Base-by-base conservation (phyloP, 805 yeast species). In the Kazachstania martiniae region DNA sequence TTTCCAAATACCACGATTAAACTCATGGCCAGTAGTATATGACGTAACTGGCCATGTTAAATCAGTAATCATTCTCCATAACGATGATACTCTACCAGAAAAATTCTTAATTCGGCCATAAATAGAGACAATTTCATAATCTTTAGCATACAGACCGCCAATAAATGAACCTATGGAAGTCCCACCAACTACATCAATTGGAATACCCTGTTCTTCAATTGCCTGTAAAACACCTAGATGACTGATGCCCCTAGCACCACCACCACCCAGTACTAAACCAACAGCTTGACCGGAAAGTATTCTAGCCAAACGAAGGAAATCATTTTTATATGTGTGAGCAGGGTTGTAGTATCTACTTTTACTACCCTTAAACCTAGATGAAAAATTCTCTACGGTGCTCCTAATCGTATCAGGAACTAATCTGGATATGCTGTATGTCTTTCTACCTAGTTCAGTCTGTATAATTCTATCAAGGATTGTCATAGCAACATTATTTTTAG, bases 1-100 rank as follows among this genome's bases (percentile, higher is more conserved):
- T 55, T 91, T 89, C 95, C 96, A 91, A n/a, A 89, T 74, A 31
- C 98, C 97, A 43, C 97, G 66, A 56, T 89, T 89, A 58, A 89
- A 89, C 55, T 86, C 97, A 56, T 91, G 95, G 1, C 98, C 98
- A 1, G 98, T 91, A 8, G 94, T 82, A 51, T 93, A 89, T 1
- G 96, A 80, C 0, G 95, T 86, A 2, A 84, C 77, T 0, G 98
- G 98, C 55, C 87, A 81, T 0, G 98, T 89, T 46, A 91, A 58
- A 53, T 89, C 98, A 19, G 82, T 59, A 2, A 79, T 38, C 49
- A 81, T 73, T 45, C 96, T 66, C 98, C 98, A 89, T 3, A 81
- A 38, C 2, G 94, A 80, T 0, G 89, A 72, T 40, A 89, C 65
- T 45, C 97, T 66, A 10, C 77, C 78, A 3, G 94, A 70, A 58